Conservation (phyloP, 148 eudicot species). For the Rhododendron kiyosumense region DNA sequence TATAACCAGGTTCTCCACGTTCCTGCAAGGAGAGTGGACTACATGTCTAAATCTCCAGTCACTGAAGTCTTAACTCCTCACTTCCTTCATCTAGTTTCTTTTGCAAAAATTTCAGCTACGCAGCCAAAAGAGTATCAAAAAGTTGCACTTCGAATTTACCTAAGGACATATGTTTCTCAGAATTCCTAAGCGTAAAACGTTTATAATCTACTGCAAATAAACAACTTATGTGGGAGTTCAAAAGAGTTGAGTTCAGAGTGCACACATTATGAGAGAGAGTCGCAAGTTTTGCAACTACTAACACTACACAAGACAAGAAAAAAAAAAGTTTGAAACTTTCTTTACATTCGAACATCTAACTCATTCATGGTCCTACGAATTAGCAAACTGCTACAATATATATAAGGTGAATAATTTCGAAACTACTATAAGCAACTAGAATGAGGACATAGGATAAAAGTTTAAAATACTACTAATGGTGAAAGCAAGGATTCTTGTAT, state of each 20-base stretch:
- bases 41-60: not conserved
- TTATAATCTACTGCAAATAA: not conserved
- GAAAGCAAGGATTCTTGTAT: slow-evolving; percentile 14
- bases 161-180: not conserved
- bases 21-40: not conserved
- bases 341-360: not conserved
- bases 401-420: not conserved
- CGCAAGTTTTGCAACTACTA: not conserved
- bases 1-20: not conserved
- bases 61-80: not conserved
- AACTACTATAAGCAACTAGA: not conserved
- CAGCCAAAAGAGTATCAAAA: not conserved
- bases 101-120: not conserved
- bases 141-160: not conserved
- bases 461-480: not conserved
- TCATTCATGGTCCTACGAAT: not conserved
- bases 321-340: not conserved
- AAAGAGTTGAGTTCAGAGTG: not conserved
- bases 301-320: not conserved
- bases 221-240: not conserved
- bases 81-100: not conserved
- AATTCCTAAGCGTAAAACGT: not conserved
- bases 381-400: not conserved
- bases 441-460: not conserved
- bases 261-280: not conserved